Base-by-base conservation (phyloP, 768 basidiomycete species). In the Termitomyces sp. region DNA sequence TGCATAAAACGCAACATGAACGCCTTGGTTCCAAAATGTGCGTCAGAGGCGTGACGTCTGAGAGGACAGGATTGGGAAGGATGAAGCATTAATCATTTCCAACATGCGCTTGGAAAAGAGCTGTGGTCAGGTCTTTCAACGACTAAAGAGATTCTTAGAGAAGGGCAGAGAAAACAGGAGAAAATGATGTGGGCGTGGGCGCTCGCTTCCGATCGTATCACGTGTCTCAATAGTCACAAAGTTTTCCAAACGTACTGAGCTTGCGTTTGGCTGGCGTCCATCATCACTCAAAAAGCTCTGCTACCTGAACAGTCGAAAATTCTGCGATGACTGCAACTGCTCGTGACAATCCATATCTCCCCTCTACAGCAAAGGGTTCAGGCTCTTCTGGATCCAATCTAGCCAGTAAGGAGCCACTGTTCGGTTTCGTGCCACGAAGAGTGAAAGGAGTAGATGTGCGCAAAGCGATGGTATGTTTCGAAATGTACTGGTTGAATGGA, bases 391-490 rank as follows among this genome's bases (percentile, higher is more conserved):
- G 56, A 18, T 55, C 56, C 18, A 56, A 52, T 43, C 33, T 46
- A 42, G 11, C 49, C n/a, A 22, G 11, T 5, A 80, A 71, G 57
- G 79, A 87, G 49, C 90, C 91, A 11, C 68, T 94, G 2, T 85
- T 78, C 64, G 91, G 90, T 9, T 84, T 91, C 63, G 64, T 90
- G 43, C 84, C 90, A 0, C 76, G 92, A 51, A 82, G 77, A 60
- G 88, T 90, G 32, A 80, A 71, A 0, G 85, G 81, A 2, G 70
- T 74, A 5, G 83, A 91, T 72, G 88, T 86, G 13, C 78, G 81
- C 56, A 75, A 73, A 48, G 87, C 86, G 22, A 75, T 94, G 82
- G 91, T 92, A 64, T 52, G 83, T 74, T 22, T 31, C 11, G 23
- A 23, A 15, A 29, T 23, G 13, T 7, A 20, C 3, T 11, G 52